phyloP scores from a whole-genome alignment of 345 rosid species.

The Dipteronia dyeriana region DNA sequence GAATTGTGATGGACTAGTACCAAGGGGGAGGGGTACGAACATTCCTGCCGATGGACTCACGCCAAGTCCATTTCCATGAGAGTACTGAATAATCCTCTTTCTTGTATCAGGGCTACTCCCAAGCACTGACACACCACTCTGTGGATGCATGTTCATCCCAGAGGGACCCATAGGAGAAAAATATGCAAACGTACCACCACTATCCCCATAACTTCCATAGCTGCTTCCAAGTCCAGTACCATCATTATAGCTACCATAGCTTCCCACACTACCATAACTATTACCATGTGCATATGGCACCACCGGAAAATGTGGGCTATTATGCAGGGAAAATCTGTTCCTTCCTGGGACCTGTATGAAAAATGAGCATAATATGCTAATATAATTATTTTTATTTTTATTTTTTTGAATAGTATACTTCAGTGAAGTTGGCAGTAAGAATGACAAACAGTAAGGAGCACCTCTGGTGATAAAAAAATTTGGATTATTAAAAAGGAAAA shows the following conservation, averaged over 20 bases:
- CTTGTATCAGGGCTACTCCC: conserved; percentile 98
- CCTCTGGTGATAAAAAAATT: conserved; percentile 24
- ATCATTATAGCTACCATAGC: conserved; percentile 95
- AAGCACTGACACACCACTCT: conserved; percentile 67
- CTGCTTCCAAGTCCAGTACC: conserved; percentile 76
- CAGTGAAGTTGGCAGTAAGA: background rate
- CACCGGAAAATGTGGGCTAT: conserved; percentile 79
- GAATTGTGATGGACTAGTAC: conserved; percentile 95
- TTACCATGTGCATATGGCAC: conserved; percentile 67
- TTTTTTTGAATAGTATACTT: conserved; percentile 8
- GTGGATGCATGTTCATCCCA: conserved; percentile 73
- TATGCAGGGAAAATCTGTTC: conserved; percentile 64
- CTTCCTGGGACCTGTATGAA: conserved; percentile 68
- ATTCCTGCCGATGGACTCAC: conserved; percentile 91
- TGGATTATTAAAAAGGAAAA: conserved; percentile 16
- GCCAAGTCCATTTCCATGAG: conserved; percentile 88
- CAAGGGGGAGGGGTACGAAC: conserved; percentile 90
- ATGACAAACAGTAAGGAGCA: background rate
- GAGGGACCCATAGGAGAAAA: conserved; percentile 93
- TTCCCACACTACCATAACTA: conserved; percentile 95
- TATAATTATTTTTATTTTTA: background rate
- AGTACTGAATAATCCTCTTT: conserved; percentile 65
- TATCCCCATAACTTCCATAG: conserved; percentile 93
- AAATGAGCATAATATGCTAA: background rate
- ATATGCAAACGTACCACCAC: conserved; percentile 69